A percentile compares a stretch with the other conserved stretches of the same genome.
phyloP scores from a whole-genome alignment of 2,329 filamentous ascomycete species.

The Ceratocystis huliohia region DNA sequence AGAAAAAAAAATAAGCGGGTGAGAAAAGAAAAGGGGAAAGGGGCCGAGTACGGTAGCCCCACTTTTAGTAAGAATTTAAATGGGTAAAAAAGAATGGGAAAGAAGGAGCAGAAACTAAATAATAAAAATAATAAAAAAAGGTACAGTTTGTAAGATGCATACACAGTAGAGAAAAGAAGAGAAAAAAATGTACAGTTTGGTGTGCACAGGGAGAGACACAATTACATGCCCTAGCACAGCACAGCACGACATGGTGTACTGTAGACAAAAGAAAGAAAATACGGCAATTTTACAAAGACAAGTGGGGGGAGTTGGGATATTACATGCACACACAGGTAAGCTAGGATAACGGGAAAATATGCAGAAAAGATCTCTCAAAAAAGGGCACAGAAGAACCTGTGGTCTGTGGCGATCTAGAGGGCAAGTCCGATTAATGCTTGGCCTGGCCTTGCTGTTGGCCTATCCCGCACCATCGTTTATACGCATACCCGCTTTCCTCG shows the following conservation, averaged over 20 bases:
- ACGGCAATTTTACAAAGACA: no score
- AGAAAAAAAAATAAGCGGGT: background rate
- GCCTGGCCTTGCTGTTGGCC: no score
- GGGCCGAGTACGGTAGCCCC: background rate
- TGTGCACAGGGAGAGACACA: constrained; percentile 7
- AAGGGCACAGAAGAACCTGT: background rate
- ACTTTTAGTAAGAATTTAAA: constrained; percentile 1
- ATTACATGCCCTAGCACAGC: background rate
- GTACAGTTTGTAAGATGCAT: background rate
- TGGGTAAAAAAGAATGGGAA: background rate
- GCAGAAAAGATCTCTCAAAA: background rate
- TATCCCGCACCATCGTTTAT: background rate
- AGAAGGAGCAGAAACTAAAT: background rate
- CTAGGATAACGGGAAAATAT: background rate
- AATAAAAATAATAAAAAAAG: background rate
- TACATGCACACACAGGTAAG: background rate
- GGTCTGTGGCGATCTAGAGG: constrained; percentile 2
- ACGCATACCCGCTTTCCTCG: no score
- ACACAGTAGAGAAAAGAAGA: background rate
- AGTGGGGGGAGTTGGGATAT: no score
- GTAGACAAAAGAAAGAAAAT: background rate
- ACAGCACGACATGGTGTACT: background rate
- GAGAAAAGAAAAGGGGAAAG: background rate
- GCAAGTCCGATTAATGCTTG: constrained; percentile 6
- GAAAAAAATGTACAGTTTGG: background rate